These are phyloP conservation scores for Sugiyamaella japonica DNA, from an alignment of 1,139 yeast genomes.

Conservation along the genomic window DNA sequence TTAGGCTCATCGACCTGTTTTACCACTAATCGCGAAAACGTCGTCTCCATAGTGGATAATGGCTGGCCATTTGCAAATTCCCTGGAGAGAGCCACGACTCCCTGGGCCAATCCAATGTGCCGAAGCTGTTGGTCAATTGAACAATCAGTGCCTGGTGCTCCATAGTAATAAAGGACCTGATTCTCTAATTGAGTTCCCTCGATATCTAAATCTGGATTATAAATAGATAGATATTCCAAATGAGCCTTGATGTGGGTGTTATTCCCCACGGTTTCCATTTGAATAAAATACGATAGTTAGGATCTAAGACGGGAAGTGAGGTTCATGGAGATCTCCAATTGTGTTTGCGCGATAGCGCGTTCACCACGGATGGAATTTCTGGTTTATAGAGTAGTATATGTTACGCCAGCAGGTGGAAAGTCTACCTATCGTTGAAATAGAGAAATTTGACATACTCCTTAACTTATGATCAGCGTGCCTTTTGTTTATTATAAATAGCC, in stretches of 20 bases:
- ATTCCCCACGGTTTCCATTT: neutral
- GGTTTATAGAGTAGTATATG: too few species aligned
- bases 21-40: constrained; percentile 31
- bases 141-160: constrained; percentile 23
- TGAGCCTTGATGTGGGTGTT: constrained; percentile 4
- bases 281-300: neutral
- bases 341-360: too few species aligned
- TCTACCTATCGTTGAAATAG: too few species aligned
- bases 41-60: constrained; percentile 33
- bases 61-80: constrained; percentile 34
- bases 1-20: constrained; percentile 31
- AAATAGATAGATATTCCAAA: constrained; percentile 33
- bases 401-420: too few species aligned
- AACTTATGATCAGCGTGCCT: neutral
- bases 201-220: constrained; percentile 36
- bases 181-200: constrained; percentile 31
- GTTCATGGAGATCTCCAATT: too few species aligned
- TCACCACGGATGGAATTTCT: too few species aligned
- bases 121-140: constrained; percentile 30
- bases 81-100: constrained; percentile 35
- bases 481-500: neutral
- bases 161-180: constrained; percentile 36
- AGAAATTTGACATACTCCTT: too few species aligned
- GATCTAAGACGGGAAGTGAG: too few species aligned
- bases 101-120: constrained; percentile 38